Conservation (phyloP, 75 land plant genomes). For the Picea glauca region DNA sequence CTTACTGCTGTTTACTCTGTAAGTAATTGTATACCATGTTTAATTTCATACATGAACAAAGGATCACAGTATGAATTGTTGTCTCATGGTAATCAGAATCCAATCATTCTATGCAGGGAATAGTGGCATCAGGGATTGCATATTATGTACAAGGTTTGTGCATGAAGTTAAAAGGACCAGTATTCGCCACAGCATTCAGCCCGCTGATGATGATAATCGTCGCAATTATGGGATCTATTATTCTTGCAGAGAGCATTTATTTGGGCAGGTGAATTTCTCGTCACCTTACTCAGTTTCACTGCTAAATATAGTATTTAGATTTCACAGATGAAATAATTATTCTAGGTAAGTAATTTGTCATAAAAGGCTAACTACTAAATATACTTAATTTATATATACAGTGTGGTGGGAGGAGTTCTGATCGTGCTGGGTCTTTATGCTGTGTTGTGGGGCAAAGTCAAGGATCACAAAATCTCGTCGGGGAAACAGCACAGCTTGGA, state of each 20-base stretch:
- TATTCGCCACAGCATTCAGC: constrained; percentile 66
- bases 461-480: not conserved
- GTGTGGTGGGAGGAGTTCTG: constrained; percentile 5
- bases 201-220: constrained; percentile 73
- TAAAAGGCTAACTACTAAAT: not conserved
- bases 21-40: constrained; percentile 9
- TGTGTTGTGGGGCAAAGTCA: constrained; percentile 8
- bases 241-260: constrained; percentile 51
- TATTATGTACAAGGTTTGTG: constrained; percentile 66
- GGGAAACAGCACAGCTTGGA: too few relatives aligned
- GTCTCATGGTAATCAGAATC: not conserved
- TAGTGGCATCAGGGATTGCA: constrained; percentile 56
- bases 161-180: constrained; percentile 58
- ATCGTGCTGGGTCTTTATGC: not conserved
- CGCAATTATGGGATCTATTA: constrained; percentile 63
- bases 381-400: not conserved
- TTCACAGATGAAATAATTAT: not conserved
- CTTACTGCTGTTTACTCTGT: constrained; percentile 44
- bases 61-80: not conserved
- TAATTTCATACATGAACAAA: not conserved
- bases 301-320: too few relatives aligned
- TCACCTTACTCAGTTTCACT: not conserved
- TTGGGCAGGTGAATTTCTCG: constrained; percentile 47
- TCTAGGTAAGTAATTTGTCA: not conserved
- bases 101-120: constrained; percentile 33